Conservation (phyloP, 2,329 filamentous ascomycete species). For the Alternaria rosae region DNA sequence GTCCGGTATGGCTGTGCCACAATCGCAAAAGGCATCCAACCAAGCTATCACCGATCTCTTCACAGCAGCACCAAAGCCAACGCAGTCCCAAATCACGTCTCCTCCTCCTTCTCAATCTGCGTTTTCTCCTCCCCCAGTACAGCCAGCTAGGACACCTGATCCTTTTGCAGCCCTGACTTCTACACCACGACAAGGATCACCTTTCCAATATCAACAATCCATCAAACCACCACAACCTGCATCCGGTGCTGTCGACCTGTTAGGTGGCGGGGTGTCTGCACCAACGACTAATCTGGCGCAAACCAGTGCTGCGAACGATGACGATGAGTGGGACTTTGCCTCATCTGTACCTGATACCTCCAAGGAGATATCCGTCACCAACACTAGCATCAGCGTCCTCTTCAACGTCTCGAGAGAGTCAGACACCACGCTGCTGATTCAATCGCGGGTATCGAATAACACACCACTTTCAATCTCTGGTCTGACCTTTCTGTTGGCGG, state of each 20-base stretch:
- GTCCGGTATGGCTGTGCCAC: slow-evolving; percentile 43
- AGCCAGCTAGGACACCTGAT: slow-evolving; percentile 54
- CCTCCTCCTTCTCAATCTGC: slow-evolving; percentile 56
- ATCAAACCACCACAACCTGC: slow-evolving; percentile 46
- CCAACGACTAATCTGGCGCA: slow-evolving; percentile 38
- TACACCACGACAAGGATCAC: slow-evolving; percentile 59
- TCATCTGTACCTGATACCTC: slow-evolving; percentile 80
- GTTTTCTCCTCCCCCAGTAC: slow-evolving; percentile 46
- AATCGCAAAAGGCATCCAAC: slow-evolving; percentile 52
- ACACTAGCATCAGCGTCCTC: slow-evolving; percentile 74
- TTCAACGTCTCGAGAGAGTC: slow-evolving; percentile 72
- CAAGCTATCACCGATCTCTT: slow-evolving; percentile 66
- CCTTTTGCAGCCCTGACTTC: slow-evolving; percentile 68
- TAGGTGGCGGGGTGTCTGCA: slow-evolving; percentile 42
- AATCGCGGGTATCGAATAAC: slow-evolving; percentile 85
- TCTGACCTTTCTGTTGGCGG: slow-evolving; percentile 89
- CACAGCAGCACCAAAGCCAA: slow-evolving; percentile 55
- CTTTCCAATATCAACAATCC: slow-evolving; percentile 58
- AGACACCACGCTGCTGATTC: slow-evolving; percentile 69
- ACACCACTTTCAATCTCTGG: slow-evolving; percentile 75
- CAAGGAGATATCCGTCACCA: slow-evolving; percentile 72
- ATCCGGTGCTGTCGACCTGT: slow-evolving; percentile 44
- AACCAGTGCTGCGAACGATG: slow-evolving; percentile 72
- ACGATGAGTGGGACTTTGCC: slow-evolving; percentile 94
- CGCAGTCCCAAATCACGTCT: slow-evolving; percentile 52